These are phyloP conservation scores for Nymphaea thermarum DNA, from an alignment of 164 flowering plant genomes.

Conservation along the genomic window DNA sequence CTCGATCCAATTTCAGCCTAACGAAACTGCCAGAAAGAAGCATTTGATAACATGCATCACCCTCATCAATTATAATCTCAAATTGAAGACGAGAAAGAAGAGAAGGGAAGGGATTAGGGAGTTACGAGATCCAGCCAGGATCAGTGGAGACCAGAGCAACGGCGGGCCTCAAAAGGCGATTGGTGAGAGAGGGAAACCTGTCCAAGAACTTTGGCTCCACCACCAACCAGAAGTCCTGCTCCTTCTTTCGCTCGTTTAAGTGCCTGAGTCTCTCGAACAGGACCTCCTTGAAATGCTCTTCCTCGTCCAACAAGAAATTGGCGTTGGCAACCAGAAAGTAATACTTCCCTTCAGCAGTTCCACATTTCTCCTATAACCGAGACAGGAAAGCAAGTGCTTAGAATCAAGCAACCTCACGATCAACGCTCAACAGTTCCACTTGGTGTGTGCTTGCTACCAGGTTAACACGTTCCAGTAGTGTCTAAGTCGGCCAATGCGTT, in stretches of 20 bases:
- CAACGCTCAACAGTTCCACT: no score
- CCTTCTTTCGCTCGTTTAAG: constrained; percentile 52
- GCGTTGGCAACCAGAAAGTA: constrained; percentile 91
- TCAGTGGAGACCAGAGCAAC: constrained; percentile 95
- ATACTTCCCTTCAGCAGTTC: constrained; percentile 25
- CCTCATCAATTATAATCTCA: no score
- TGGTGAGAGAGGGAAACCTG: constrained; percentile 70
- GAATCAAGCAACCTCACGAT: no score
- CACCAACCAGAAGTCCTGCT: constrained; percentile 91
- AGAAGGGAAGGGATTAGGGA: neutral
- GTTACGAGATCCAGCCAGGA: constrained; percentile 88
- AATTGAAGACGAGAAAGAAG: neutral
- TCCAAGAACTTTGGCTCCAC: constrained; percentile 93
- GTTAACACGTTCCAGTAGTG: no score
- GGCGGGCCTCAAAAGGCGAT: constrained; percentile 74
- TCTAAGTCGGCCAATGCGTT: no score
- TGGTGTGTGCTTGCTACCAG: no score
- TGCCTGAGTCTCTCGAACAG: constrained; percentile 58
- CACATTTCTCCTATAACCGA: neutral
- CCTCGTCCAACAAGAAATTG: constrained; percentile 93
- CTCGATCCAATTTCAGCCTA: constrained; percentile 89
- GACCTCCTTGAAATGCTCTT: constrained; percentile 88
- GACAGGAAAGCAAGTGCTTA: neutral
- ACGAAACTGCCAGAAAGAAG: constrained; percentile 48
- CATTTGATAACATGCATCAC: neutral